Base-by-base conservation (phyloP, 1,284 basidiomycete species). In the Sparassis latifolia region DNA sequence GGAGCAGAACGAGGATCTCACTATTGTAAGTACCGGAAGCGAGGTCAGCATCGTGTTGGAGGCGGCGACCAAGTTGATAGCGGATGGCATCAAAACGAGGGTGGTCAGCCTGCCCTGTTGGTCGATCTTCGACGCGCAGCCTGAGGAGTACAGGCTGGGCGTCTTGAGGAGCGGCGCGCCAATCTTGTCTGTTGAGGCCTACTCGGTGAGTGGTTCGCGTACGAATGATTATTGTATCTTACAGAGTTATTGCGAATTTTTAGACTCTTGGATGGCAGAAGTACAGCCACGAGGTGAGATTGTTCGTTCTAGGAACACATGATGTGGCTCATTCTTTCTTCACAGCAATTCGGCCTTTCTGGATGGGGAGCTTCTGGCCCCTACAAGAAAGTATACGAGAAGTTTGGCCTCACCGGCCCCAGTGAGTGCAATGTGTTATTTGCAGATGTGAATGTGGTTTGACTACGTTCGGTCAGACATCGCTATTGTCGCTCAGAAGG, bases 341-440 rank as follows among this genome's bases (percentile, higher is more conserved):
- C 29, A 3, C 53, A 80, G 79, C 86, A 90, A 77, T 89, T 79
- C 59, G 92, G 92, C 66, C 72, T 95, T 54, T 67, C 76, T 50
- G 77, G 74, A 30, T 95, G 89, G 84, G 94, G 94, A 67, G 84
- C 89, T 33, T 96, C 92, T 42, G 94, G 86, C 45, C 93, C 94
- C 20, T 94, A 91, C 69, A 79, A 82, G 68, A 79, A 94, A 73
- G 86, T 94, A 12, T 96, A 95, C 68, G 86, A 86, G 71, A 88
- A 90, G 72, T 92, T 93, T 64, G 91, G 87, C 40, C 77, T 95
- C 65, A 93, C 90, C 48, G 84, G 82, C n/a, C 66, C 77, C 44
- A 88, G 84, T 86, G 69, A 54, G 81, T 78, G 10, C 3, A 20
- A 35, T 44, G 20, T 47, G 32, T 44, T 52, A 33, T 43, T 47